Percentiles rank a stretch among this genome's conserved stretches.
phyloP scores from a whole-genome alignment of 2,329 filamentous ascomycete species.

The Ophiostoma triangulosporum region DNA sequence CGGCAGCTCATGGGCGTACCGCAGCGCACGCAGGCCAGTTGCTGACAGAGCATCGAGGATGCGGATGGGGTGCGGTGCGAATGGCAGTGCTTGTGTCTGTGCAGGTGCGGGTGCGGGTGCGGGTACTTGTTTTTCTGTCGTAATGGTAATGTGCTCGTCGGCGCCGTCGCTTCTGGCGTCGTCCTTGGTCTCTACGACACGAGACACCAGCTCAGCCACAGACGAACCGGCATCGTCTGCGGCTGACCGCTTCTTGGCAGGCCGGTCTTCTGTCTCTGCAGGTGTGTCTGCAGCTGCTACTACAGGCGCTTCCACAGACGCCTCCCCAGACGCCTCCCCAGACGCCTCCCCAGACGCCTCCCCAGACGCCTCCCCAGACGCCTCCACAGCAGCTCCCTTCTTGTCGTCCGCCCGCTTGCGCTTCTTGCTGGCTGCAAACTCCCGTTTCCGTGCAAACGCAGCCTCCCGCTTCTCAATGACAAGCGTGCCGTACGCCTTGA shows the following conservation, averaged over 20 bases:
- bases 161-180: neutral
- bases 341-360: neutral
- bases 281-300: neutral
- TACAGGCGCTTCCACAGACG: neutral
- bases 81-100: slow-evolving; percentile 16
- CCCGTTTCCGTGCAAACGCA: slow-evolving; percentile 41
- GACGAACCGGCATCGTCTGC: slow-evolving; percentile 3
- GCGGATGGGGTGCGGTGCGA: slow-evolving; percentile 42
- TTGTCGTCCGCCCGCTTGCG: slow-evolving; percentile 23
- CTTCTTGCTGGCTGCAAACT: slow-evolving; percentile 31
- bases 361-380: neutral
- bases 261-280: slow-evolving; percentile 3
- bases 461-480: slow-evolving; percentile 34
- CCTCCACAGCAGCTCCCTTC: neutral
- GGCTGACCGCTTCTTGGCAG: slow-evolving; percentile 3
- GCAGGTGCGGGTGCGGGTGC: slow-evolving; percentile 12
- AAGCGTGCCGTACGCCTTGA: slow-evolving; percentile 75
- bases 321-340: neutral
- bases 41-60: slow-evolving; percentile 92
- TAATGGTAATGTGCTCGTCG: neutral
- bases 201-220: neutral
- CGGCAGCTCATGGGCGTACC: slow-evolving; percentile 84
- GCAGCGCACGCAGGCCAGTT: slow-evolving; percentile 77
- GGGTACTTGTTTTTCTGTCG: slow-evolving; percentile 6
- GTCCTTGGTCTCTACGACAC: slow-evolving; percentile 2